phyloP scores from a whole-genome alignment of 2,329 filamentous ascomycete species.

The Fusarium sp. region DNA sequence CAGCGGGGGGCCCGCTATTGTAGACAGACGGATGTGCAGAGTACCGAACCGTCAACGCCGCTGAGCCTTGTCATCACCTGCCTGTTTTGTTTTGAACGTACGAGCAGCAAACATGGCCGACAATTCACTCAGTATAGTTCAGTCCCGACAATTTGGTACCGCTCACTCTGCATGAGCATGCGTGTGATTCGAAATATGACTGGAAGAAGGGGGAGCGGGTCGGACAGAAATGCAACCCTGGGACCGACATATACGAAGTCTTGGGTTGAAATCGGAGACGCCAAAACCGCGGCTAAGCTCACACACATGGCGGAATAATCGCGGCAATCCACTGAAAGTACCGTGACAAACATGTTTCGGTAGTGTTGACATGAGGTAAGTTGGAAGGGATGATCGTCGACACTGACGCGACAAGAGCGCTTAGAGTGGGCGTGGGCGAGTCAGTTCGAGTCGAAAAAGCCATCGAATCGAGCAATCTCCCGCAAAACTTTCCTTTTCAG shows the following conservation, averaged over 20 bases:
- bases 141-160: constrained; percentile 50
- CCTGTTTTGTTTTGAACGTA: constrained; percentile 40
- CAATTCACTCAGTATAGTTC: constrained; percentile 19
- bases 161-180: constrained; percentile 47
- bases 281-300: constrained; percentile 40
- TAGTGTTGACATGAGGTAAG: constrained; percentile 21
- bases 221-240: constrained; percentile 29
- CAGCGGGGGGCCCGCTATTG: constrained; percentile 20
- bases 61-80: constrained; percentile 29
- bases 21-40: constrained; percentile 23
- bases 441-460: constrained; percentile 15
- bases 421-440: constrained; percentile 43
- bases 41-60: constrained; percentile 32
- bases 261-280: constrained; percentile 41
- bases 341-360: constrained; percentile 12
- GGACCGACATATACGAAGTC: constrained; percentile 43
- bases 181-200: constrained; percentile 33
- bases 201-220: constrained; percentile 26
- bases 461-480: constrained; percentile 21
- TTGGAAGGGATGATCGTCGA: constrained; percentile 25
- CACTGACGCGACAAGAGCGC: constrained; percentile 42
- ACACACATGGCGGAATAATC: constrained; percentile 34
- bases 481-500: constrained; percentile 37
- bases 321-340: constrained; percentile 33
- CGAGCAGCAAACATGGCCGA: constrained; percentile 32